Evolutionary conservation across 805 yeast species (phyloP).

Genomic region (Metschnikowia orientalis): DNA sequence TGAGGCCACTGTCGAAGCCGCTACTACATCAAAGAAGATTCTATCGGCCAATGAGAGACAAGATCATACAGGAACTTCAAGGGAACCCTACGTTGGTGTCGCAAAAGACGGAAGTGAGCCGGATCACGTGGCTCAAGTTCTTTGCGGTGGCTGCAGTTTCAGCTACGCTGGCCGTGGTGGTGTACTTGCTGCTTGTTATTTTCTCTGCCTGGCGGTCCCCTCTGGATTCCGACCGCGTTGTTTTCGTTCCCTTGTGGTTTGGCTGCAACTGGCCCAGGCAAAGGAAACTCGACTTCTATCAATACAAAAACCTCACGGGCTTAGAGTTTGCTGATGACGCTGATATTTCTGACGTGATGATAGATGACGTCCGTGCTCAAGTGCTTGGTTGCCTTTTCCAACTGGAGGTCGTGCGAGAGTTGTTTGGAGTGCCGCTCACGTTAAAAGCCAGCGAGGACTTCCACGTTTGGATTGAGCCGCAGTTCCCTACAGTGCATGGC

Average conservation of each 20-base stretch:
- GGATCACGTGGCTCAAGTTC: constrained; percentile 21
- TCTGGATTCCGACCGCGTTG: constrained; percentile 5
- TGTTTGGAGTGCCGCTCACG: constrained; percentile 28
- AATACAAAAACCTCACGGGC: constrained; percentile 17
- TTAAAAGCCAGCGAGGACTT: constrained; percentile 15
- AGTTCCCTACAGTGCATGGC: constrained; percentile 30
- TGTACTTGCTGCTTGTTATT: constrained; percentile 21
- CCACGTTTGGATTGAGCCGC: constrained; percentile 30
- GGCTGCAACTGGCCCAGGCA: constrained; percentile 25
- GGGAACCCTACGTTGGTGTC: constrained; percentile 10
- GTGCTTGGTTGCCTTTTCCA: constrained; percentile 25
- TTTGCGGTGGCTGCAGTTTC: constrained; percentile 19
- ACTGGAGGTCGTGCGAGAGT: constrained; percentile 20
- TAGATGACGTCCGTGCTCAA: constrained; percentile 24
- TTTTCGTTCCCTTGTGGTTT: constrained; percentile 27
- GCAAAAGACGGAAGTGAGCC: constrained; percentile 2
- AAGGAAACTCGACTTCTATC: constrained; percentile 24
- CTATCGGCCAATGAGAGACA: too few species aligned
- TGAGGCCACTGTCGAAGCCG: too few species aligned
- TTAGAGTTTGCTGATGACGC: constrained; percentile 7
- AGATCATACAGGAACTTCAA: constrained; percentile 11
- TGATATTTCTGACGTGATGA: constrained; percentile 11
- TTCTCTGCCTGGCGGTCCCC: constrained; percentile 11
- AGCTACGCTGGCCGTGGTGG: constrained; percentile 22
- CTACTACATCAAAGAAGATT: too few species aligned